phyloP scores from a whole-genome alignment of 2,329 filamentous ascomycete genomes.

The Nemania serpens region DNA sequence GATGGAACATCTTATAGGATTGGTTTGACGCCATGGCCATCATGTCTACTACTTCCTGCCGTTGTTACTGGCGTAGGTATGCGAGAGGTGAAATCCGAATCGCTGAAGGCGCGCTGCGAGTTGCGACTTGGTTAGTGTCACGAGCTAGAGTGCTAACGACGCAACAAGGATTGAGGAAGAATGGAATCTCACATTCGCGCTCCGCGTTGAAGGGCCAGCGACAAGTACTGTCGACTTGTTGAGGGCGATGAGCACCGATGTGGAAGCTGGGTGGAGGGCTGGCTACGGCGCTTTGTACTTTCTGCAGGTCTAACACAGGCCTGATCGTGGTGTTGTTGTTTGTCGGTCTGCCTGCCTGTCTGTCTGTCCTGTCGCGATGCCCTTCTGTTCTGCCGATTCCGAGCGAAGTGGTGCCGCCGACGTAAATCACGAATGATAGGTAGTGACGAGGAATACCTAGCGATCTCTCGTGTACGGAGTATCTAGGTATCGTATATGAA shows the following conservation, averaged over 20 bases:
- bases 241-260: neutral
- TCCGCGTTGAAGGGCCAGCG: conserved; percentile 6
- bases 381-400: neutral
- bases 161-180: conserved; percentile 2
- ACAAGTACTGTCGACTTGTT: conserved; percentile 7
- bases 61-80: conserved; percentile 9
- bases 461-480: conserved; percentile 5
- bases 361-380: neutral
- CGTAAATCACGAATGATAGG: conserved; percentile 4
- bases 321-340: neutral
- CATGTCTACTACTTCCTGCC: conserved; percentile 17
- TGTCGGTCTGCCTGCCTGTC: neutral
- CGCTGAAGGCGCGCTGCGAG: conserved; percentile 24
- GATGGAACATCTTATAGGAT: conserved; percentile 41
- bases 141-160: conserved; percentile 12
- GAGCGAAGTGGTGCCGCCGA: neutral
- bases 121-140: conserved; percentile 29
- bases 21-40: conserved; percentile 40
- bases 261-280: too few species aligned
- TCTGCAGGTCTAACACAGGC: conserved; percentile 5
- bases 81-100: conserved; percentile 14
- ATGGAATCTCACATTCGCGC: conserved; percentile 30
- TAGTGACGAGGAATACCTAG: neutral
- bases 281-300: neutral
- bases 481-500: neutral